Evolutionary conservation across 2,329 filamentous ascomycete species (phyloP), one percentile per base, ranked within the genome.

Genomic region (Phyllosticta ampelicida): DNA sequence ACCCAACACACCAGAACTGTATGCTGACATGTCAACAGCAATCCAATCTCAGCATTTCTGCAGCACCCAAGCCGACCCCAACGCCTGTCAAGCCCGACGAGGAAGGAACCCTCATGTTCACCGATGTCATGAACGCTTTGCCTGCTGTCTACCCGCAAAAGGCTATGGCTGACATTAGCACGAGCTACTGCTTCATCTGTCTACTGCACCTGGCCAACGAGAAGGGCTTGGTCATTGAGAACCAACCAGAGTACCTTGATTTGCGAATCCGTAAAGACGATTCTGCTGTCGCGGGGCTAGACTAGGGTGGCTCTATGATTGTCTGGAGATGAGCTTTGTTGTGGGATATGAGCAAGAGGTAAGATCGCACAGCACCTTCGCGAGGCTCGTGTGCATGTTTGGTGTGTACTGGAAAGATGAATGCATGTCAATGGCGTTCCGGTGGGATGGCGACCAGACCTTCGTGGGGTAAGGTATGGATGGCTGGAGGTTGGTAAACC

Each of bases 91-190:
- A 44, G 36, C 36, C 36, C 16, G 73, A 78, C 36, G 79, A 81
- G 13, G 68, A 77, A 56, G 74, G 75, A 62, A 71, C 78, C 3
- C 80, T 96, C 63, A 90, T 87, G 66, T 99, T 99, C 73, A 97
- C 91, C 0, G 78, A 86, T 19, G 85, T 99, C 60, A 95, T 99
- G 84, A 95, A 95, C 69, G 86, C 86, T 61, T 76, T 99, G 52
- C 88, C 95, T 69, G 74, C 79, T 4, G 90, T 96, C 8, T 99
- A 99, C 68, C 86, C 90, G 10, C 87, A 89, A 71, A 80, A 88
- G 64, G 83, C 85, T 61, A 89, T 99, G 84, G 85, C 87, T 61
- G 94, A 99, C 72, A 97, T 99, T 67, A 96, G 90, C 36, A 99
- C 94, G 0, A 95, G 80, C 16, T 87, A 82, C 64, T 95, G 94